Percentiles rank a stretch among this genome's conserved stretches.
Conservation (phyloP, 352 stramenopile genomes). For the Phytophthora meadii region DNA sequence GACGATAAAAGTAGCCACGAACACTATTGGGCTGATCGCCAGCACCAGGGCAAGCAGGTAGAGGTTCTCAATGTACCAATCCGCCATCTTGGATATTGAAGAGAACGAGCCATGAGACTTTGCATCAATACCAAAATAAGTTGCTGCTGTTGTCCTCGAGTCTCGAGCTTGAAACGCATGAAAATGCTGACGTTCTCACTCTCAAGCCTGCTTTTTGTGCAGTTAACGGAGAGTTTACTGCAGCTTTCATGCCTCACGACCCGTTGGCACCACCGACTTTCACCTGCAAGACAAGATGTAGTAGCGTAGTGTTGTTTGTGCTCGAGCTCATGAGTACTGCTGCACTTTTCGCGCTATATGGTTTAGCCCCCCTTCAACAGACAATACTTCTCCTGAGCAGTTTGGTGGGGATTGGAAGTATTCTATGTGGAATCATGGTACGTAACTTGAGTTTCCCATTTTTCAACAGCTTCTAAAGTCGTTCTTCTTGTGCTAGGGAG, state of each 20-base stretch:
- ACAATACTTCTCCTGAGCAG: constrained; percentile 42
- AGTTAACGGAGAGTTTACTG: neutral
- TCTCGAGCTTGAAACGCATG: constrained; percentile 31
- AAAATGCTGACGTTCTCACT: constrained; percentile 9
- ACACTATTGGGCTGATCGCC: constrained; percentile 41
- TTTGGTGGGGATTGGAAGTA: constrained; percentile 47
- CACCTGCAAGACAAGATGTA: constrained; percentile 56
- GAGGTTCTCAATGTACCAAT: constrained; percentile 63
- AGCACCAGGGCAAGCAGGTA: constrained; percentile 47
- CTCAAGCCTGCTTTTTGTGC: neutral
- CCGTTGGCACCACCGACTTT: constrained; percentile 49
- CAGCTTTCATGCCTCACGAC: constrained; percentile 19
- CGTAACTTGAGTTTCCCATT: constrained; percentile 12
- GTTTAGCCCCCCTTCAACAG: constrained; percentile 43
- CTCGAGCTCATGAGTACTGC: constrained; percentile 46
- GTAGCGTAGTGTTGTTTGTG: constrained; percentile 43
- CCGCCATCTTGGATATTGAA: constrained; percentile 32
- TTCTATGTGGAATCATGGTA: constrained; percentile 57
- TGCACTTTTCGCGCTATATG: constrained; percentile 53
- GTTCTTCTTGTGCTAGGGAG: constrained; percentile 30
- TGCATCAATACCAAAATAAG: constrained; percentile 34
- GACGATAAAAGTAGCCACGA: constrained; percentile 43
- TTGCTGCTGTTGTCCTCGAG: too few relatives aligned
- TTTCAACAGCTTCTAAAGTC: neutral
- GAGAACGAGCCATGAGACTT: constrained; percentile 9